Base-by-base conservation (phyloP, 2,329 filamentous ascomycete species). In the Exophiala sideris region DNA sequence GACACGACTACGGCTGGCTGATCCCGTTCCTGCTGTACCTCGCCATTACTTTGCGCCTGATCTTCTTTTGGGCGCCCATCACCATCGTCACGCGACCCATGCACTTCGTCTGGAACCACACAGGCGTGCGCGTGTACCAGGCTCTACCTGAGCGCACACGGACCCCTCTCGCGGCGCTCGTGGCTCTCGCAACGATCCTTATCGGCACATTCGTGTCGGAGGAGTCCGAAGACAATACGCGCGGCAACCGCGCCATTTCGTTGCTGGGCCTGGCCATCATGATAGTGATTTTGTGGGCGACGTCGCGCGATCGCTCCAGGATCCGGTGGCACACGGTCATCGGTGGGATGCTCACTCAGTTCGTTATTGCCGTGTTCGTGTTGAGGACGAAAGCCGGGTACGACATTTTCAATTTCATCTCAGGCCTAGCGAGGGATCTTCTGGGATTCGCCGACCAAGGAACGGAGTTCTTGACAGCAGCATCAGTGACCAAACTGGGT, bases 321-420 rank as follows among this genome's bases (percentile, higher is more conserved):
- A 73, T 76, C 45, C 59, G 70, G 29, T 91, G 86, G 86, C 86
- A 88, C 66, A 88, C 88, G 1, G 87, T 96, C 63, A 89, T 95
- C 57, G 88, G 88, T 35, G 91, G 91, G 56, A 94, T 95, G 86
- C 77, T 95, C 39, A 78, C 86, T 9, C 91, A 96, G 71, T 96
- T 91, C 73, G 78, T 96, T 67, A 81, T 96, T 60, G 91, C 89
- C 3, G 78, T 96, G 10, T 96, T 96, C 65, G 91, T 96, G 45
- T 78, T 96, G 62, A 83, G 90, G 45, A 94, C 90, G 2, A 72
- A 79, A 36, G 88, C 83, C 36, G 91, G 91, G 54, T 95, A 84
- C 73, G 88, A 95, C 72, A 95, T 96, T 68, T 96, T 96, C 81
- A 84, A 83, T 70, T 96, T 95, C 75, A 82, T 96, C 64, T 91